A percentile compares a stretch with the other conserved stretches of the same genome.
Conservation (phyloP, 1,284 basidiomycete genomes). For the Rhizoctonia solani region DNA sequence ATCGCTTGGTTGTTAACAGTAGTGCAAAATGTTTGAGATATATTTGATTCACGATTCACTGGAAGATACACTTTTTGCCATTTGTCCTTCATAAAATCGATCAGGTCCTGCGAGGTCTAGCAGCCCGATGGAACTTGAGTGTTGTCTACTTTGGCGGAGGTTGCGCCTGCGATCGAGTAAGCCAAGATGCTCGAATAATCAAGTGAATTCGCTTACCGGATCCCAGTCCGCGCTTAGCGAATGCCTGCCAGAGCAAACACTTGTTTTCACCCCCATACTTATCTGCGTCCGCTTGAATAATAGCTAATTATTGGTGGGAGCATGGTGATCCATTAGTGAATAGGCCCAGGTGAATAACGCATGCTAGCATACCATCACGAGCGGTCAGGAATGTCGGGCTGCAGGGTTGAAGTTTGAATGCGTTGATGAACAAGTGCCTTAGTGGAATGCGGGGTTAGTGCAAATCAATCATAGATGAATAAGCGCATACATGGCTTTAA, state of each 20-base stretch:
- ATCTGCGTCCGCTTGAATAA: slow-evolving; percentile 35
- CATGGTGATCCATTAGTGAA: neutral
- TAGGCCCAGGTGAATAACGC: neutral
- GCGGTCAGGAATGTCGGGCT: slow-evolving; percentile 33
- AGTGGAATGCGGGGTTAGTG: neutral
- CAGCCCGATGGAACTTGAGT: neutral
- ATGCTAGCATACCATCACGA: slow-evolving; percentile 25
- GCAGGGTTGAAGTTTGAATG: slow-evolving; percentile 35
- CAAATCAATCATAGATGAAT: no score
- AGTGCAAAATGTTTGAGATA: no score
- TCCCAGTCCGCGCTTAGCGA: slow-evolving; percentile 35
- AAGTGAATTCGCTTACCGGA: no score
- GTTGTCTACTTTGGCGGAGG: neutral
- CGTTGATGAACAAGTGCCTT: slow-evolving; percentile 30
- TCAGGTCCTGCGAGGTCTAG: neutral
- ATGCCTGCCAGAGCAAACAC: slow-evolving; percentile 37
- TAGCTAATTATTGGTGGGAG: slow-evolving; percentile 26
- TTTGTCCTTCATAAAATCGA: neutral
- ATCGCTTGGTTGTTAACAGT: no score
- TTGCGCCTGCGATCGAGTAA: neutral
- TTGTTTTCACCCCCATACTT: slow-evolving; percentile 35
- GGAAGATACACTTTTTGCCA: no score
- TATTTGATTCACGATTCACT: no score
- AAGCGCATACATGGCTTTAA: neutral
- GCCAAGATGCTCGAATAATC: neutral